phyloP scores from a whole-genome alignment of 1,139 yeast species.

The Blastobotrys illinoisensis region DNA sequence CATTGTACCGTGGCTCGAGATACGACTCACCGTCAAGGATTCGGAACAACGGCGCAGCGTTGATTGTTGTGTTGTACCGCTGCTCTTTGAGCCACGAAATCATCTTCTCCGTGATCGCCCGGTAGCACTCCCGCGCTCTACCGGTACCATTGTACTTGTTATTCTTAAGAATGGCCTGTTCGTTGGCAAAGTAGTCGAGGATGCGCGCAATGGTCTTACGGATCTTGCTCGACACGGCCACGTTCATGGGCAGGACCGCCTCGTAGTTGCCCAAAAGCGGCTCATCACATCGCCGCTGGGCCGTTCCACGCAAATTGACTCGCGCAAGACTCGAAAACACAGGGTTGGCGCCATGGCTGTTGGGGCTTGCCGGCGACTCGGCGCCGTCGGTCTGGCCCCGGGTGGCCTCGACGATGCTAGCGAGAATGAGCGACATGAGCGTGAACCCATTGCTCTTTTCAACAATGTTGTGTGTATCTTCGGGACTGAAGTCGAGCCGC shows the following conservation, averaged over 20 bases:
- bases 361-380: background rate
- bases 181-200: background rate
- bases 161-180: background rate
- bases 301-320: background rate
- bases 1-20: background rate
- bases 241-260: background rate
- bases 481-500: background rate
- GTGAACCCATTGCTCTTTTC: background rate
- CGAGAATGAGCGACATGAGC: background rate
- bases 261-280: background rate
- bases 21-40: background rate
- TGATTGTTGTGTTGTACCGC: background rate
- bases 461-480: background rate
- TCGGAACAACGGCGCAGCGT: background rate
- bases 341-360: background rate
- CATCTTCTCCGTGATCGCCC: background rate
- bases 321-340: background rate
- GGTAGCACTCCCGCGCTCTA: background rate
- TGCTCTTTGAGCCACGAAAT: background rate
- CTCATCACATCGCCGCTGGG: background rate
- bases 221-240: background rate
- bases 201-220: background rate
- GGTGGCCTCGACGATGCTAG: background rate
- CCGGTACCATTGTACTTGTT: background rate
- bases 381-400: background rate